Evolutionary conservation across 768 basidiomycete species (phyloP).

Genomic region (Phylloporus scabripes): DNA sequence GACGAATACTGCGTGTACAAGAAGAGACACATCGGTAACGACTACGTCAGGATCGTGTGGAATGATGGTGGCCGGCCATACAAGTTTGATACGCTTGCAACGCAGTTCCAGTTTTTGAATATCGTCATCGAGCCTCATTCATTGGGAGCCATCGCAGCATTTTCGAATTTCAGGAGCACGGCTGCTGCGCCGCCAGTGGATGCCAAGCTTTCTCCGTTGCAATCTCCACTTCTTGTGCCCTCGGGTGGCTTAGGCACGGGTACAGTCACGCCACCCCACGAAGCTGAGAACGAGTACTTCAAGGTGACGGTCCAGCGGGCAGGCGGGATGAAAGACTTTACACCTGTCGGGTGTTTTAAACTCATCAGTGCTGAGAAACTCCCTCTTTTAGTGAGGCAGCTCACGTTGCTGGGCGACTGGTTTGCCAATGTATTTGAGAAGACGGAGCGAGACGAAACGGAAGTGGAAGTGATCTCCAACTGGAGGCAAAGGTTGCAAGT

Average conservation of each 20-base stretch:
- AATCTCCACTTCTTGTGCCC: conserved; percentile 17
- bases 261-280: conserved; percentile 23
- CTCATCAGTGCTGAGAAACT: conserved; percentile 85
- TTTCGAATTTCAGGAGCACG: conserved; percentile 52
- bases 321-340: conserved; percentile 88
- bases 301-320: conserved; percentile 89
- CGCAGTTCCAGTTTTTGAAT: conserved; percentile 96
- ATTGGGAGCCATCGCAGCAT: conserved; percentile 75
- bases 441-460: conserved; percentile 64
- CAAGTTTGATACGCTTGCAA: conserved; percentile 84
- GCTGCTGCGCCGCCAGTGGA: conserved; percentile 5
- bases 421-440: conserved; percentile 79
- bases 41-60: conserved; percentile 94
- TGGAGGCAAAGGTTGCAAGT: conserved; percentile 79
- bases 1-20: conserved; percentile 83
- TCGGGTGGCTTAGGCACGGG: conserved; percentile 6
- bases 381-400: conserved; percentile 82
- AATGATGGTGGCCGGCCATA: conserved; percentile 93
- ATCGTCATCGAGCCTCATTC: conserved; percentile 95
- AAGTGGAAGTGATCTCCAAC: conserved; percentile 79
- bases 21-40: conserved; percentile 96
- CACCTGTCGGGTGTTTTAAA: conserved; percentile 90
- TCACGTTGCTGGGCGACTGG: conserved; percentile 85
- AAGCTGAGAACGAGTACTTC: conserved; percentile 93
- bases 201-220: conserved; percentile 12